Conservation (phyloP, 2,329 filamentous ascomycete genomes). For the Scolecobasidium constrictum region DNA sequence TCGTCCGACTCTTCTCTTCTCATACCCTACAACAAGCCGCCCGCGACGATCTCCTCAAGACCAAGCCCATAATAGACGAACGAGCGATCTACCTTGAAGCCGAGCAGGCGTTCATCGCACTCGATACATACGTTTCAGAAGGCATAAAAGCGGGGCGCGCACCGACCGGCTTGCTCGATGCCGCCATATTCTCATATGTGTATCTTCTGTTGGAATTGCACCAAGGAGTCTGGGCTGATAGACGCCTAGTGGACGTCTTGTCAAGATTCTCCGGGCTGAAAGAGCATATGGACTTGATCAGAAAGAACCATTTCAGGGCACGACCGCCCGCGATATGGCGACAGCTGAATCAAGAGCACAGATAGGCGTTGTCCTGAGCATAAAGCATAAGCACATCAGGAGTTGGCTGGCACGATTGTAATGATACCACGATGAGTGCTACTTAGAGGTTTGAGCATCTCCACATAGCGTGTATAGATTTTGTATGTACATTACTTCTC, state of each 20-base stretch:
- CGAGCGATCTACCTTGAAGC: slow-evolving; percentile 50
- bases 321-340: slow-evolving; percentile 4
- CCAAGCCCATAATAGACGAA: slow-evolving; percentile 44
- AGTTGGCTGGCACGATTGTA: background rate
- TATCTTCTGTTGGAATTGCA: slow-evolving; percentile 60
- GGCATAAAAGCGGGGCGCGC: slow-evolving; percentile 49
- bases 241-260: slow-evolving; percentile 47
- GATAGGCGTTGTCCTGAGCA: background rate
- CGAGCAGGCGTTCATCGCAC: slow-evolving; percentile 49
- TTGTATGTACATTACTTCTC: no score
- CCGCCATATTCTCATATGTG: slow-evolving; percentile 81
- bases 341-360: background rate
- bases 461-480: background rate
- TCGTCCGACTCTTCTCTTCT: slow-evolving; percentile 54
- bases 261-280: slow-evolving; percentile 50
- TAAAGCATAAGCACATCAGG: background rate
- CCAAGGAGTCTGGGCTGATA: slow-evolving; percentile 48
- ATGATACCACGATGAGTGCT: background rate
- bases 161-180: slow-evolving; percentile 69
- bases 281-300: slow-evolving; percentile 50
- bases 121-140: slow-evolving; percentile 46
- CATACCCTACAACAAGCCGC: slow-evolving; percentile 64
- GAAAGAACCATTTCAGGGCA: slow-evolving; percentile 36
- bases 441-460: background rate
- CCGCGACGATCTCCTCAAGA: slow-evolving; percentile 59